Evolutionary conservation across 306 rosid species (phyloP).

Genomic region (Prosopis cineraria): DNA sequence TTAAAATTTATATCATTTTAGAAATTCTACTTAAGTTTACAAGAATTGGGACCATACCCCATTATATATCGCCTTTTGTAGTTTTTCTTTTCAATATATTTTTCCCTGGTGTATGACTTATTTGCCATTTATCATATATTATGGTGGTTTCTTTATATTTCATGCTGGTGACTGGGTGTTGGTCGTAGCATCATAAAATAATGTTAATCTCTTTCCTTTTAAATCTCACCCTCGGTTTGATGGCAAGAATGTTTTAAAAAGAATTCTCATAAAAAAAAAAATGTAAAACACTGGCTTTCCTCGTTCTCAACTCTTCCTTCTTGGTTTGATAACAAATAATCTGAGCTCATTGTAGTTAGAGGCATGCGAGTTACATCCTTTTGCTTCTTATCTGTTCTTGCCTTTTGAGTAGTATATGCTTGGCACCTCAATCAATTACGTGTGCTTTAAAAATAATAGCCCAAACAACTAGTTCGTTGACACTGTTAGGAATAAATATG

Average conservation of each 20-base stretch:
- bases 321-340: not conserved
- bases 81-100: not conserved
- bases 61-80: not conserved
- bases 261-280: not conserved
- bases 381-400: not conserved
- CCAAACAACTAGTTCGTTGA: not conserved
- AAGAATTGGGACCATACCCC: not conserved
- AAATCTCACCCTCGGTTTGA: not conserved
- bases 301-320: not conserved
- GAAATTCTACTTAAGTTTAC: no score
- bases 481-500: conserved; percentile 6
- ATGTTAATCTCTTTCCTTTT: not conserved
- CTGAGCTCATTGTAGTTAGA: not conserved
- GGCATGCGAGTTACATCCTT: not conserved
- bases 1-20: not conserved
- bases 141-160: not conserved
- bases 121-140: not conserved
- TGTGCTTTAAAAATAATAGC: not conserved
- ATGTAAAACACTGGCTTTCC: not conserved
- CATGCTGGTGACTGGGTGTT: not conserved
- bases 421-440: not conserved
- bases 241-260: not conserved
- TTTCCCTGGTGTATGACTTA: not conserved
- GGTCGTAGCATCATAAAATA: not conserved
- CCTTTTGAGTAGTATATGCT: not conserved